A percentile compares a stretch with the other conserved stretches of the same genome.
Evolutionary conservation across 495 filamentous ascomycete species (phyloP).

Genomic region (Hypoxylon subgilvum): DNA sequence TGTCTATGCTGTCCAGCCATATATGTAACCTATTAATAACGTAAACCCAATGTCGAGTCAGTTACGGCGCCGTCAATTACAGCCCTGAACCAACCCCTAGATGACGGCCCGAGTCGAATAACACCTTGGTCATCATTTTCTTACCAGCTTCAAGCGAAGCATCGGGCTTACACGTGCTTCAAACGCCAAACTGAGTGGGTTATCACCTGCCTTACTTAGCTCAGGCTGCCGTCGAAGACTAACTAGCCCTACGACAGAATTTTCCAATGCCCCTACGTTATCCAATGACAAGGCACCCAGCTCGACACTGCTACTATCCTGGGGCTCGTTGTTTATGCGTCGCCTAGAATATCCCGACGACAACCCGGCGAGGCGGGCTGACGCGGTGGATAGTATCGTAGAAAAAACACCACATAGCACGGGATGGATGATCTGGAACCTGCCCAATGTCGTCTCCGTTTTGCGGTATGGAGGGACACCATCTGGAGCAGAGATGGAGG

Average conservation of each 20-base stretch:
- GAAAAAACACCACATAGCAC: not conserved
- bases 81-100: conserved; percentile 10
- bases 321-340: conserved; percentile 19
- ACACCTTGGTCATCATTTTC: conserved; percentile 6
- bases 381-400: not conserved
- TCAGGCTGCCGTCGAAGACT: not conserved
- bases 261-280: conserved; percentile 21
- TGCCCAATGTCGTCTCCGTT: not conserved
- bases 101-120: conserved; percentile 32
- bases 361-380: conserved; percentile 23
- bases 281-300: conserved; percentile 10
- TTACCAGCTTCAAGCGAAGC: conserved; percentile 12
- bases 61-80: not conserved
- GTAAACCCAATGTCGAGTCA: conserved; percentile 5
- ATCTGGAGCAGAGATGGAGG: conserved; percentile 20
- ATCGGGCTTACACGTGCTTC: conserved; percentile 15
- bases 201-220: conserved; percentile 1
- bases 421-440: too few species aligned
- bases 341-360: conserved; percentile 20
- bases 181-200: conserved; percentile 19
- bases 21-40: not conserved
- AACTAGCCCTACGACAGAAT: not conserved
- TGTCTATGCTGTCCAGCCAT: conserved; percentile 2
- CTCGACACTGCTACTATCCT: conserved; percentile 9
- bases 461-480: not conserved